A percentile compares a stretch with the other conserved stretches of the same genome.
Conservation (phyloP, 768 basidiomycete species). For the Mycena filopes region DNA sequence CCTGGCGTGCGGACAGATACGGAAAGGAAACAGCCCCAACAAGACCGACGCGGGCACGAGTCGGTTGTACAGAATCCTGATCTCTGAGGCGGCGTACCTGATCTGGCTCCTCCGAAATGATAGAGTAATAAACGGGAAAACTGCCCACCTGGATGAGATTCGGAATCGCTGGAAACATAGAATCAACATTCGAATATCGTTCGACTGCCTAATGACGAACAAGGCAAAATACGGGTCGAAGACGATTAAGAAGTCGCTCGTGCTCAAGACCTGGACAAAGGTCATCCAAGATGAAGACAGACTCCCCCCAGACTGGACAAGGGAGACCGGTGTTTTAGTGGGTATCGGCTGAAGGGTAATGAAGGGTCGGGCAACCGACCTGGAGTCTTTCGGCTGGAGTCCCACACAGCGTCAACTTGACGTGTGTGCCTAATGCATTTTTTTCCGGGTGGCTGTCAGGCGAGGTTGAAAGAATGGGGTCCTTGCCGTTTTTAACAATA, state of each 20-base stretch:
- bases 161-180: conserved; percentile 28
- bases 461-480: too few relatives aligned
- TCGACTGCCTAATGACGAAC: not conserved
- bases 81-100: conserved; percentile 24
- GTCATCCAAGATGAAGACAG: conserved; percentile 4
- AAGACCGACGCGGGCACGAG: conserved; percentile 1
- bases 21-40: not conserved
- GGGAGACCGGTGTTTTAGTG: too few relatives aligned
- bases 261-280: not conserved
- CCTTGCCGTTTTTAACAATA: too few relatives aligned
- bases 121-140: conserved; percentile 2
- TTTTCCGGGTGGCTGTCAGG: too few relatives aligned
- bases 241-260: not conserved
- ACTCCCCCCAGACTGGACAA: conserved; percentile 12
- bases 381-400: too few relatives aligned
- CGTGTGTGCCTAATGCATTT: too few relatives aligned
- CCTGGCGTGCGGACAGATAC: conserved; percentile 19
- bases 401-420: too few relatives aligned
- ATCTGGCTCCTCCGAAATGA: conserved; percentile 24
- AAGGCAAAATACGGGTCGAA: not conserved
- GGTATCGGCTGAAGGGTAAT: too few relatives aligned
- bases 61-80: conserved; percentile 10
- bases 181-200: conserved; percentile 18
- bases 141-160: conserved; percentile 13
- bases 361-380: too few relatives aligned